Conservation (phyloP, 1,284 basidiomycete species). For the Microbotryomycetes sp. region DNA sequence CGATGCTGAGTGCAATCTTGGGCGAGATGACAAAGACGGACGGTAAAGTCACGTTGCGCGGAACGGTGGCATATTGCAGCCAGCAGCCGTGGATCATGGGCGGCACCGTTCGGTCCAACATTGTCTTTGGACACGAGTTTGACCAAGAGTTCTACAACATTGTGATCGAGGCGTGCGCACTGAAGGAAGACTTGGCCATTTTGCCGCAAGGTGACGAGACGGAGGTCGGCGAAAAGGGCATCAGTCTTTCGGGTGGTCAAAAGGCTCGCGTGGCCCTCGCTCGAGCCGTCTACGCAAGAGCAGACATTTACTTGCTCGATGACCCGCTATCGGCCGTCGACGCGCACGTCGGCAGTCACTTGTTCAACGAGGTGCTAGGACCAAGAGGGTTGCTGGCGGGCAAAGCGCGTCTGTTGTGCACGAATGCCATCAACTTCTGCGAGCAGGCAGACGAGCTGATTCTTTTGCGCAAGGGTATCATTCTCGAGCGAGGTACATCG, state of each 20-base stretch:
- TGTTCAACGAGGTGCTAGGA: conserved; percentile 77
- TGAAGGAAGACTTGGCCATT: conserved; percentile 68
- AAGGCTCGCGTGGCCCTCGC: conserved; percentile 74
- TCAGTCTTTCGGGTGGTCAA: conserved; percentile 48
- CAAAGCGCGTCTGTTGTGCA: conserved; percentile 82
- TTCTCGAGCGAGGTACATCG: conserved; percentile 60
- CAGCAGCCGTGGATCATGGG: conserved; percentile 80
- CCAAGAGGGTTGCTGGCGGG: conserved; percentile 73
- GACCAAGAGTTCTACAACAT: conserved; percentile 53
- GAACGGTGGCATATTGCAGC: conserved; percentile 74
- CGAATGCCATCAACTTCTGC: conserved; percentile 80
- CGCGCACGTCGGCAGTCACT: conserved; percentile 54
- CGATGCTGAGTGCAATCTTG: conserved; percentile 54
- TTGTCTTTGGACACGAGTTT: conserved; percentile 80
- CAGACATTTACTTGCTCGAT: conserved; percentile 56
- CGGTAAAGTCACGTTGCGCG: conserved; percentile 63
- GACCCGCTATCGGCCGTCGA: conserved; percentile 55
- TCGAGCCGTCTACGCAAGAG: conserved; percentile 66
- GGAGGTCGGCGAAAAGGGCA: conserved; percentile 70
- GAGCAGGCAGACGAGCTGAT: conserved; percentile 70
- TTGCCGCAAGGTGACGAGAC: conserved; percentile 63
- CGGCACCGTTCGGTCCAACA: conserved; percentile 80
- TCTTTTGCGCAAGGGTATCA: conserved; percentile 73
- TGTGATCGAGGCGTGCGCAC: conserved; percentile 63
- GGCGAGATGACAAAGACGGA: conserved; percentile 79